Conservation (phyloP, 2,329 filamentous ascomycete genomes). For the Ceratocystis albifundus region DNA sequence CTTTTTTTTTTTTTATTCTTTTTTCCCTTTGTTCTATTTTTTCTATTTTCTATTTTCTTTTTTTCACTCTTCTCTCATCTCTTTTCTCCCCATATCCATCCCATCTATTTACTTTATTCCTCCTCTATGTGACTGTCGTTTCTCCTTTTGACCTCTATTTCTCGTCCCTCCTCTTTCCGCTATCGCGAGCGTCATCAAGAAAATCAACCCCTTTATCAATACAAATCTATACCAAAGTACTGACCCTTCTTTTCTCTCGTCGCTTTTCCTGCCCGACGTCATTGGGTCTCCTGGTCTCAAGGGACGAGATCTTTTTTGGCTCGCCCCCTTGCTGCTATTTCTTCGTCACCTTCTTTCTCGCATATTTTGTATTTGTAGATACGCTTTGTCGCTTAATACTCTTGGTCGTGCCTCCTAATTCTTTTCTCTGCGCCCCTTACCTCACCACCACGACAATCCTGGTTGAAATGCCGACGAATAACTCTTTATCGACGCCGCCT, state of each 20-base stretch:
- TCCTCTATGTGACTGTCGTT: no score
- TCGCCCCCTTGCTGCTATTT: background rate
- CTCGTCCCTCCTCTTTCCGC: no score
- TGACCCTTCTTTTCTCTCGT: background rate
- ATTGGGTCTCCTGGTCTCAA: background rate
- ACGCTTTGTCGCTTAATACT: background rate
- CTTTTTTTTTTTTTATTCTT: background rate
- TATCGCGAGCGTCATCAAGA: background rate
- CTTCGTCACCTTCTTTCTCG: background rate
- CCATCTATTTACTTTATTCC: no score
- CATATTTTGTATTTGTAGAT: background rate
- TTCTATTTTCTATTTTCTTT: background rate
- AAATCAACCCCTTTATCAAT: background rate
- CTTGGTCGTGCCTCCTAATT: background rate
- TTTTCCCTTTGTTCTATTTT: background rate
- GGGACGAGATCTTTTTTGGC: background rate
- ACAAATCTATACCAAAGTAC: background rate
- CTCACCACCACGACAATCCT: background rate
- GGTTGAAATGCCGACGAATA: constrained; percentile 11
- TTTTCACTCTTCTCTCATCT: background rate
- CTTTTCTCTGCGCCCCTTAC: background rate
- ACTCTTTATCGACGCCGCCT: constrained; percentile 16
- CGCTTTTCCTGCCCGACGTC: background rate
- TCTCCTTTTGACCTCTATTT: no score
- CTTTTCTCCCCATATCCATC: no score